Conservation (phyloP, 1,284 basidiomycete species). For the Fomitiporia mediterranea region DNA sequence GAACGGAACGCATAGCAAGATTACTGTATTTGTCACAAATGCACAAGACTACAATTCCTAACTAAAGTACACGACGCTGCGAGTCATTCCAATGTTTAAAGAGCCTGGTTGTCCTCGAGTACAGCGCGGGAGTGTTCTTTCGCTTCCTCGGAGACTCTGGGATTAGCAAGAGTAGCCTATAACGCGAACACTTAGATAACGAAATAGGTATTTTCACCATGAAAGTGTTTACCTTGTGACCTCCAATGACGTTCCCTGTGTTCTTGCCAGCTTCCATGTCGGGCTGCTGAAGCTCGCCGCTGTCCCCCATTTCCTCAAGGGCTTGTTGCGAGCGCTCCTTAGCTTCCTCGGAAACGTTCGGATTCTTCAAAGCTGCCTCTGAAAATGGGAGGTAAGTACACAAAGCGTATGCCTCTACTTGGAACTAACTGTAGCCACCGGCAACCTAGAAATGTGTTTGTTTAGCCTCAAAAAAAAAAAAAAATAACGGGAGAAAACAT, state of each 20-base stretch:
- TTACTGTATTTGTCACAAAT: too few relatives aligned
- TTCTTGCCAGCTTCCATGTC: conserved; percentile 11
- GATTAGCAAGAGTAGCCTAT: conserved; percentile 24
- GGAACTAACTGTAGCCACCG: conserved; percentile 18
- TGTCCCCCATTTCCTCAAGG: conserved; percentile 36
- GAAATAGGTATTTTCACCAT: not conserved
- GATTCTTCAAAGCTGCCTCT: conserved; percentile 36
- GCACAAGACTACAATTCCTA: not conserved
- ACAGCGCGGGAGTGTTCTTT: conserved; percentile 27
- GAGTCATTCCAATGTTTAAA: not conserved
- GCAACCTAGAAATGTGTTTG: not conserved
- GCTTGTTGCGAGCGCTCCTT: conserved; percentile 45
- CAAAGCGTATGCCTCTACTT: too few relatives aligned
- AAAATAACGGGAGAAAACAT: not conserved
- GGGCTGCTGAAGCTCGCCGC: conserved; percentile 1
- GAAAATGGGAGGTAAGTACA: not conserved
- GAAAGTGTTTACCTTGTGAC: conserved; percentile 17
- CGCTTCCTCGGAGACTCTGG: conserved; percentile 28
- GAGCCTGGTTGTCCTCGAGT: conserved; percentile 20
- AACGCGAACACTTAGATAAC: not conserved
- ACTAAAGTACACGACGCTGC: not conserved
- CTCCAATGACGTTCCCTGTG: conserved; percentile 26
- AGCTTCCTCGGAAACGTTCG: conserved; percentile 44
- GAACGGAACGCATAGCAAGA: too few relatives aligned
- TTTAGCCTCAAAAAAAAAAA: not conserved